Evolutionary conservation across 148 eudicot genomes (phyloP), one percentile per base, ranked within the genome.

Genomic region (Vaccinium macrocarpon): DNA sequence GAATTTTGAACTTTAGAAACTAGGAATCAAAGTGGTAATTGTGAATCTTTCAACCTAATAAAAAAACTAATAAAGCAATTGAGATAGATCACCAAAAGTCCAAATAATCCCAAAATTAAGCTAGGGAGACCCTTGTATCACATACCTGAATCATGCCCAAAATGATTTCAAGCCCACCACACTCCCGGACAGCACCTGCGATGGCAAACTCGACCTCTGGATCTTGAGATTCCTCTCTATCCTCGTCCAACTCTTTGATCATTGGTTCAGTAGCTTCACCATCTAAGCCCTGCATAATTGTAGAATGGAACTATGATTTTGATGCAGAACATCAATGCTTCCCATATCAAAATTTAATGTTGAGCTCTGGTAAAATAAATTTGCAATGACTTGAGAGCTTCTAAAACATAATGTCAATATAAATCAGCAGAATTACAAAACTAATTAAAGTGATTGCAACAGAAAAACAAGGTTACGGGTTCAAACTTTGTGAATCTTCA

Each of bases 251-350:
- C 86, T 97, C 99, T 89, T 97, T 97, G 84, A 95, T 97, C 99
- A 97, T 97, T 61, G 98, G 99, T 85, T 97, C 99, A 14, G 99
- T 97, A 82, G 99, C 99, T 89, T 97, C 99, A 87, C 99, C 99
- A 89, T 97, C 99, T 85, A 97, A 88, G 61, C 99, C 99, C 99
- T 97, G 91, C 77, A 81, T 89, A 82, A n/a, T 68, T 12, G 23
- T 12, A 42, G 32, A 62, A 78, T 8, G 72, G 79, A 48, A 81
- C 46, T 53, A 8, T 78, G 52, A 29, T 51, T 82, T 27, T 82
- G 78, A 86, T 46, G 42, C 76, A 81, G 72, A 16, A 48, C 61
- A 61, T 57, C 64, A 5, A 83, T 12, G 46, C 56, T 74, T 38
- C 38, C 29, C 78, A 35, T 52, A 66, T 82, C 71, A 57, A 14